Base-by-base conservation (phyloP, 2,329 filamentous ascomycete species). In the Biscogniauxia marginata region DNA sequence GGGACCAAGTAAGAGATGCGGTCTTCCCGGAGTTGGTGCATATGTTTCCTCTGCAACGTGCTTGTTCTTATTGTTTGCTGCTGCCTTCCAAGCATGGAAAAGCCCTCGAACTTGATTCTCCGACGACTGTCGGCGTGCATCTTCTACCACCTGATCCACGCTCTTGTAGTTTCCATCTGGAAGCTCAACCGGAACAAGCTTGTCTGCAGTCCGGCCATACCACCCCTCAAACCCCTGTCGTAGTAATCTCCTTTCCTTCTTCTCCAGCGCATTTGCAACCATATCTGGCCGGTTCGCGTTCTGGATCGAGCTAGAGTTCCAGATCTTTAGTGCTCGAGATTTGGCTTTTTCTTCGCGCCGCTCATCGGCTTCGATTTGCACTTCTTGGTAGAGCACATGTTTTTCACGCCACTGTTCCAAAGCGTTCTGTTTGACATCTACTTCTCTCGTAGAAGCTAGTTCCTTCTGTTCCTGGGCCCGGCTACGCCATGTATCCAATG, bases 11-110 rank as follows among this genome's bases (percentile, higher is more conserved):
- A 71, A 62, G 19, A 71, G 55, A 9, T 58, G 66, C 20, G 69
- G 70, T 47, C 70, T 64, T 21, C 68, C 69, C n/a, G 70, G 70
- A 9, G 70, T 71, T 11, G 69, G 62, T 34, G 63, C 63, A 49
- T 69, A 71, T 3, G 50, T 52, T 44, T 67, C 63, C 20, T 63
- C 59, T 34, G 49, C 62, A 8, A 48, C 52, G 44, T 25, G 49
- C 23, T 60, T 57, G 21, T 52, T 54, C 48, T 52, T 61, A 5
- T 20, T 56, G 23, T 58, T 59, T 22, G 59, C 57, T 1, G 61
- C 62, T 18, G 57, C 56, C 54, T 63, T 64, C 67, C 68, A 69
- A 8, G 54, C 60, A 16, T 60, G 48, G 7, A 69, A 52, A 19
- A 66, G 50, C 2, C 62, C 63, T 30, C 61, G 61, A 7, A 65